Base-by-base conservation (phyloP, 1,139 yeast species). In the Saccharomycopsis hybrid region DNA sequence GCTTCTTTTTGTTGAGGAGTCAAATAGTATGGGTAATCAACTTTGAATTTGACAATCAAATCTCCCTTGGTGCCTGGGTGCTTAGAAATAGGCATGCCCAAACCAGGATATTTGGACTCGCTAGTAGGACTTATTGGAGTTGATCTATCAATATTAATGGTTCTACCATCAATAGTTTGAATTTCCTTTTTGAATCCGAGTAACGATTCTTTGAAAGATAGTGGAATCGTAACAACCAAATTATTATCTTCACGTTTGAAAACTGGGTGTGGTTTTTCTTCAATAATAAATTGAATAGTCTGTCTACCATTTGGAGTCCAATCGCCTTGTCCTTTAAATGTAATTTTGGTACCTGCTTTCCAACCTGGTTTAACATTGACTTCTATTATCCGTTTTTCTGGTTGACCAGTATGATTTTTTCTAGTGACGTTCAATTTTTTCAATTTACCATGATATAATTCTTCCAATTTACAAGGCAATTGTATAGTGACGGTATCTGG, bases 291-390 rank as follows among this genome's bases (percentile, higher is more conserved):
- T 59, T 88, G 88, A 54, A 92, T 78, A 25, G 96, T 95, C 68
- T 94, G 97, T 65, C 95, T 78, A 54, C 96, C 95, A 62, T 88
- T 87, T 31, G 88, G 82, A 62, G 86, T 89, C 63, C 80, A 81
- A 65, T 92, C 98, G 60, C 99, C 99, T 65, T 87, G 90, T 61
- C 85, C 85, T 55, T 88, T 78, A 66, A 82, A 92, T 39, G 94
- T 87, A 60, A 92, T 74, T 68, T 92, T 92, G 30, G 99, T 92
- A 54, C 98, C 98, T 3, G 95, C 87, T 68, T 92, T 92, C 97
- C 98, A 92, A 51, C 99, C 99, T 1, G 96, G 94, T 67, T 80
- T 88, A 62, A 94, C 71, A 56, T 77, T 76, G 52, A 92, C 79
- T 60, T 82, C 87, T 59, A 92, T 73, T 51, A 90, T 81, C 62